These are phyloP conservation scores for Rozella allomycis DNA, from an alignment of 371 early-diverging fungal species.

Conservation along the genomic window DNA sequence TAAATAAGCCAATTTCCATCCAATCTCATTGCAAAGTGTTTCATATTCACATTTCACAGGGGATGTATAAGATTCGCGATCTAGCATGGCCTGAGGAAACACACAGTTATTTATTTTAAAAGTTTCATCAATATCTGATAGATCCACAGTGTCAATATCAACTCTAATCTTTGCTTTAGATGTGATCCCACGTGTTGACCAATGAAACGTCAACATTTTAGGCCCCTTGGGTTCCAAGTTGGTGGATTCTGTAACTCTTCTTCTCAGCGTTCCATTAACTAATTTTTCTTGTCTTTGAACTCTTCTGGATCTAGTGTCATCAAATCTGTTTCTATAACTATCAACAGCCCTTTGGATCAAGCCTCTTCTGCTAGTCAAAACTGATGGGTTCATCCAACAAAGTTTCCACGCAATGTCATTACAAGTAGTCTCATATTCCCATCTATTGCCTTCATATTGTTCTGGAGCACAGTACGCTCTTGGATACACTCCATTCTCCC, in stretches of 20 bases:
- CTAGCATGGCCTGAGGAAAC: conserved; percentile 32
- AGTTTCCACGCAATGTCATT: conserved; percentile 75
- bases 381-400: conserved; percentile 54
- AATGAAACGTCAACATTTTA: conserved; percentile 25
- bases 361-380: conserved; percentile 67
- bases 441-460: conserved; percentile 64
- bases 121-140: conserved; percentile 16
- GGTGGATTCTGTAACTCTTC: neutral
- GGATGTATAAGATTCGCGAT: conserved; percentile 22
- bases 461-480: conserved; percentile 44
- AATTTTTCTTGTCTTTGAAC: conserved; percentile 60
- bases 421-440: conserved; percentile 77
- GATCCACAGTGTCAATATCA: conserved; percentile 29
- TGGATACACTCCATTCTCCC: conserved; percentile 66
- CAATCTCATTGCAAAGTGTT: conserved; percentile 40
- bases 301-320: conserved; percentile 52
- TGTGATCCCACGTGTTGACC: conserved; percentile 18
- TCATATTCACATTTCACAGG: conserved; percentile 34
- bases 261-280: conserved; percentile 36
- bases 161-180: conserved; percentile 30
- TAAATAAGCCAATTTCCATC: conserved; percentile 43
- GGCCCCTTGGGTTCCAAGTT: conserved; percentile 7
- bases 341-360: conserved; percentile 87
- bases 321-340: conserved; percentile 65
- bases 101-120: conserved; percentile 36